Conservation (phyloP, 2,329 filamentous ascomycete species). For the Arthrobotrys sinensis region DNA sequence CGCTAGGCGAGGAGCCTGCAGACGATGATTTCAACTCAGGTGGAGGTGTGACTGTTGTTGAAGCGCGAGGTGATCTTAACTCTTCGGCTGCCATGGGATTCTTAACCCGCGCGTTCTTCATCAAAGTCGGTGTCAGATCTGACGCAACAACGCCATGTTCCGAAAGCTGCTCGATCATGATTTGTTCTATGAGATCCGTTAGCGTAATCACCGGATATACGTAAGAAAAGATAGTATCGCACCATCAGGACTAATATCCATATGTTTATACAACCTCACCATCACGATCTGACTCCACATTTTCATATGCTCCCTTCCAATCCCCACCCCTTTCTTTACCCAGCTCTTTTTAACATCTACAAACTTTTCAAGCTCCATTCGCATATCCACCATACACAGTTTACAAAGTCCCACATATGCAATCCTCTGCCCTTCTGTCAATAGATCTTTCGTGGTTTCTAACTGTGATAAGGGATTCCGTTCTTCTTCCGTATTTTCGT, state of each 20-base stretch:
- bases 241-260: constrained; percentile 87
- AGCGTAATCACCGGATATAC: constrained; percentile 3
- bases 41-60: constrained; percentile 63
- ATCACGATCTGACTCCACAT: constrained; percentile 99
- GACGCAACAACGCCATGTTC: constrained; percentile 89
- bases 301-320: constrained; percentile 82
- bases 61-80: constrained; percentile 63
- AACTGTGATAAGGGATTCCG: constrained; percentile 90
- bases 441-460: constrained; percentile 92
- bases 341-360: constrained; percentile 73
- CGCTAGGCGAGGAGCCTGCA: constrained; percentile 65
- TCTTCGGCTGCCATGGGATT: constrained; percentile 80
- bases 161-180: constrained; percentile 98
- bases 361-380: constrained; percentile 77
- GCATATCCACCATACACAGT: constrained; percentile 83
- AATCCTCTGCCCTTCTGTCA: constrained; percentile 95
- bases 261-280: constrained; percentile 92
- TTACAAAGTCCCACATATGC: constrained; percentile 94
- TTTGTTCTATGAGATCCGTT: constrained; percentile 76
- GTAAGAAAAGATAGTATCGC: constrained; percentile 35
- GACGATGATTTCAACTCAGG: constrained; percentile 65
- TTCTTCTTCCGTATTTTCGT: constrained; percentile 80
- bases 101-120: constrained; percentile 91
- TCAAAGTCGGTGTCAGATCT: constrained; percentile 87
- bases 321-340: constrained; percentile 79